Base-by-base conservation (phyloP, 2,329 filamentous ascomycete genomes). In the Nectriaceae sp. region DNA sequence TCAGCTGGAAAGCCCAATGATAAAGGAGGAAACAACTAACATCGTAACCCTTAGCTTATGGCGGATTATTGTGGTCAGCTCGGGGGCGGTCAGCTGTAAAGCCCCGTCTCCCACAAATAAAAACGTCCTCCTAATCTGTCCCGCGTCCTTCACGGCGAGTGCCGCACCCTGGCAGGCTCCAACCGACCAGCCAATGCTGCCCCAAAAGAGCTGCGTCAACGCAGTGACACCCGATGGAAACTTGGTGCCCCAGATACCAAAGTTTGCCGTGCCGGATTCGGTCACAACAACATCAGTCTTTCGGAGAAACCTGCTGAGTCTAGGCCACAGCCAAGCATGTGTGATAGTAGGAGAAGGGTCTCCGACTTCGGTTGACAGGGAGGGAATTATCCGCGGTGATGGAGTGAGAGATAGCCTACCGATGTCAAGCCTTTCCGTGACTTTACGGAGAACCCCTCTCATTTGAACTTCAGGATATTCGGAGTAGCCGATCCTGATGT, bases 101-200 rank as follows among this genome's bases (percentile, higher is more conserved):
- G 85, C 90, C 20, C 91, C 91, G 61, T 96, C 91, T 20, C 91
- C 91, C n/a, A 91, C 89, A 64, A 95, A 92, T 31, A 96, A 76
- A 39, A 97, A 85, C 0, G 88, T 90, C 50, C 91, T 77, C 21
- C 83, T 73, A 42, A 82, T 75, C 26, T 69, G 67, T 4, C 73
- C 75, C 31, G 72, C 70, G 63, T 93, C 90, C 59, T 84, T 85
- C 0, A 84, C 82, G 1, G 89, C 91, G 11, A 94, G 75, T 1
- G 88, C 88, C n/a, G 89, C 90, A 29, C 80, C 80, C 59, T 83
- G 79, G 26, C 73, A 75, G 16, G 80, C 80, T 47, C 79, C 79
- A n/a, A 83, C 78, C 4, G 80, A 79, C 79, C 79, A 83, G 18
- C 80, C 80, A 50, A 83, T 83, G 56, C 78, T 82, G 71, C 89